phyloP scores from a whole-genome alignment of 1,284 basidiomycete species.

The Athelia psychrophila region DNA sequence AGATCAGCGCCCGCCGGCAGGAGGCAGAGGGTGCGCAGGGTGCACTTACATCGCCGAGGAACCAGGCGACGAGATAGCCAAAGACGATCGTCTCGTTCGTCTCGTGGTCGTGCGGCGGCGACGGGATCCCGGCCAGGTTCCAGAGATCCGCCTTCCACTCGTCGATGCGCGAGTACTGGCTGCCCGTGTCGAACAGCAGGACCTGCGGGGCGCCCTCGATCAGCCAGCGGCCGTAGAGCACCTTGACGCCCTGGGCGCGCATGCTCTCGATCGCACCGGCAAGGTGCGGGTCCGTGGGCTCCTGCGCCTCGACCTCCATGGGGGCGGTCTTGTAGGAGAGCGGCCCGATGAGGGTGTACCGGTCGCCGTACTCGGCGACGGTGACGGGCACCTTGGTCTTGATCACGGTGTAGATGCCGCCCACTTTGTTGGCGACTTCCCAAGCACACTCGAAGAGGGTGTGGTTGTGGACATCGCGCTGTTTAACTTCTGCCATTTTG shows the following conservation, averaged over 20 bases:
- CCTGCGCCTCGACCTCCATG: constrained; percentile 96
- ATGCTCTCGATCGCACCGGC: constrained; percentile 72
- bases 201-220: constrained; percentile 95
- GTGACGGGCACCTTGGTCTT: constrained; percentile 99
- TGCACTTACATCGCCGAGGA: constrained; percentile 86
- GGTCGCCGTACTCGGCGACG: constrained; percentile 87
- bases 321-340: constrained; percentile 97
- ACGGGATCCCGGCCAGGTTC: constrained; percentile 97
- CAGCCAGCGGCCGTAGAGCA: constrained; percentile 95
- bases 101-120: constrained; percentile 93
- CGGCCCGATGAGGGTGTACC: constrained; percentile 92
- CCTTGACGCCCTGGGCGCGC: constrained; percentile 88
- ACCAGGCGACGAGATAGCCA: constrained; percentile 99
- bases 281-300: constrained; percentile 76
- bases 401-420: constrained; percentile 99
- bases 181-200: constrained; percentile 93
- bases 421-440: constrained; percentile 97
- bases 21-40: constrained; percentile 11
- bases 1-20: constrained; percentile 5
- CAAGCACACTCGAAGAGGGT: constrained; percentile 89
- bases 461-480: constrained; percentile 76
- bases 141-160: constrained; percentile 99
- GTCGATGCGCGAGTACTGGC: constrained; percentile 85
- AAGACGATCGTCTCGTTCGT: constrained; percentile 99
- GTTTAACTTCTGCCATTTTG: constrained; percentile 32